Evolutionary conservation across 169 alveolate genomes (phyloP), one percentile per base, ranked within the genome.

Genomic region (Ichthyophthirius multifiliis): DNA sequence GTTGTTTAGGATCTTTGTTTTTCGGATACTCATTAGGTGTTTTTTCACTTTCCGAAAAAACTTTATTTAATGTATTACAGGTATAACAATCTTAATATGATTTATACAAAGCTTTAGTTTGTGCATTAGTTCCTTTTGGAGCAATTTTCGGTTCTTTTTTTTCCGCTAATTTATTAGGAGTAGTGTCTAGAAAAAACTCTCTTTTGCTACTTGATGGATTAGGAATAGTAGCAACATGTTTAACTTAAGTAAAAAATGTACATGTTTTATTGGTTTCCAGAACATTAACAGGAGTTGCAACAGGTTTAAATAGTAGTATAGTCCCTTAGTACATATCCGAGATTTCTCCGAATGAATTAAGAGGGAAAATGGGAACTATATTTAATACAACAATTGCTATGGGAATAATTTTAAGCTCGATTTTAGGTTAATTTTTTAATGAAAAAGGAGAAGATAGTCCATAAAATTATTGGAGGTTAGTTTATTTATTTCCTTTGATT

Each of bases 241-340:
- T 78, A n/a, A 43, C 46, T 63, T 37, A 63, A 43, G 44, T 65
- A 12, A 41, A 48, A 0, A 15, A 63, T 43, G 39, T 78, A 3
- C 10, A 41, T 31, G 34, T 65, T 23, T 32, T 78, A 18, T 20
- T 65, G 5, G 23, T 65, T 31, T 43, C 65, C 18, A 63, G 84
- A 64, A 30, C 65, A 12, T 45, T 78, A 13, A 30, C 73, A 6
- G 84, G 84, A 41, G 30, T 44, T 64, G 78, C 75, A 9, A 63
- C 73, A 10, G 84, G 84, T 9, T 63, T 78, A 75, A 78, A 78
- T 43, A 63, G 78, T 16, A 30, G 74, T n/a, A 23, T 78, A 31
- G 84, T 78, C 7, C 84, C 84, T 31, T 63, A 64, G 43, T 78
- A 78, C 55, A 78, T 78, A 5, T 43, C 63, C 10, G 77, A 65